These are phyloP conservation scores for Hemisphaericaspora subhashii DNA, from an alignment of 1,139 yeast species.

Conservation along the genomic window DNA sequence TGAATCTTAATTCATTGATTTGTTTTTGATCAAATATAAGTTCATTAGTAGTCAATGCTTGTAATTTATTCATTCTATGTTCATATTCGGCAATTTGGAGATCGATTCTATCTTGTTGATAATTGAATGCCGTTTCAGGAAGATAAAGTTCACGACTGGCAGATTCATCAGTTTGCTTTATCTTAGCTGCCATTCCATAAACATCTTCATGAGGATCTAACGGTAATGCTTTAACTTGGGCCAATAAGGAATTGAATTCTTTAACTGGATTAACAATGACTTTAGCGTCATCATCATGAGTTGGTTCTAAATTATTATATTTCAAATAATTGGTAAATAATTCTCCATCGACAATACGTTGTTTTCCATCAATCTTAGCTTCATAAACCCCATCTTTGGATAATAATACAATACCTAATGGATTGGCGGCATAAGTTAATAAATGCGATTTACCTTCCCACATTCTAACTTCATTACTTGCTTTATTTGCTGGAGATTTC, in stretches of 20 bases:
- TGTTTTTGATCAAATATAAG: conserved; percentile 19
- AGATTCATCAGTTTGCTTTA: conserved; percentile 14
- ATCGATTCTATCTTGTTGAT: conserved; percentile 23
- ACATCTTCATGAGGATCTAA: conserved; percentile 18
- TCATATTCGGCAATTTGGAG: conserved; percentile 28
- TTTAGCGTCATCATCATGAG: conserved; percentile 17
- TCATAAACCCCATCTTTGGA: conserved; percentile 29
- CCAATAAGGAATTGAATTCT: conserved; percentile 16
- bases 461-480: conserved; percentile 31
- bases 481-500: conserved; percentile 27
- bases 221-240: conserved; percentile 15
- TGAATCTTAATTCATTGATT: conserved; percentile 14
- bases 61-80: conserved; percentile 20
- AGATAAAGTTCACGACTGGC: conserved; percentile 18
- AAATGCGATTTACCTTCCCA: conserved; percentile 47
- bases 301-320: conserved; percentile 14
- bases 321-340: conserved; percentile 25
- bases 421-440: conserved; percentile 37
- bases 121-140: conserved; percentile 21
- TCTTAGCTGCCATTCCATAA: conserved; percentile 17
- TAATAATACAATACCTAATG: conserved; percentile 26
- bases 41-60: conserved; percentile 27
- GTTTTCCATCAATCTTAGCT: conserved; percentile 21
- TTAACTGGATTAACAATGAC: conserved; percentile 18
- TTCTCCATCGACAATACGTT: conserved; percentile 24